Percentiles rank a stretch among this genome's conserved stretches.
phyloP scores from a whole-genome alignment of 257 asterid species.

The Ligustrum vulgare region DNA sequence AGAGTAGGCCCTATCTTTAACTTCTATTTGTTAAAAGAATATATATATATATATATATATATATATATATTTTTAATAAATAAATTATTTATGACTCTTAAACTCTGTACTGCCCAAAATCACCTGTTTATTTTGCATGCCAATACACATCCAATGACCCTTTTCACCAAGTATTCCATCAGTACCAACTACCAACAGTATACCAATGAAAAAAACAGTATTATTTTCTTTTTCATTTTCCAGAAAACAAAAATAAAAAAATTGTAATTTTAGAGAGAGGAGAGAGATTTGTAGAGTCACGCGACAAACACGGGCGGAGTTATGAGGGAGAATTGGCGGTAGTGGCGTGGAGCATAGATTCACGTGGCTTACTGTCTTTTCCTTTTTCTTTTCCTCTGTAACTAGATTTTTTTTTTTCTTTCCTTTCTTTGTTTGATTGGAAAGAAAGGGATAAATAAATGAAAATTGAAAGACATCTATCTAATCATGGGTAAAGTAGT shows the following conservation, averaged over 20 bases:
- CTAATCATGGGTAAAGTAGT: no score
- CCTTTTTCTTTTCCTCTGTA: conserved; percentile 9
- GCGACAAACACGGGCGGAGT: conserved; percentile 66
- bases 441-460: conserved; percentile 16
- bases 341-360: conserved; percentile 25
- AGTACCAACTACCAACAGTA: neutral
- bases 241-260: neutral
- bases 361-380: conserved; percentile 38
- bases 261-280: neutral
- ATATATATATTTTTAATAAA: no score
- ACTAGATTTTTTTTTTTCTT: conserved; percentile 7
- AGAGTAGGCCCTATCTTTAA: no score
- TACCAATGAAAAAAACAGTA: neutral
- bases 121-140: no score
- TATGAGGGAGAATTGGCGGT: conserved; percentile 25
- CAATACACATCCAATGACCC: neutral
- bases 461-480: conserved; percentile 2
- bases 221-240: no score
- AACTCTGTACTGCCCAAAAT: neutral
- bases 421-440: conserved; percentile 11
- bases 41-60: no score
- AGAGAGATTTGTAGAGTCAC: conserved; percentile 32
- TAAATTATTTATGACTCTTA: no score
- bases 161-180: neutral
- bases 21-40: no score